Evolutionary conservation across 768 basidiomycete species (phyloP), one percentile per base, ranked within the genome.

Genomic region (Mycena floridula): DNA sequence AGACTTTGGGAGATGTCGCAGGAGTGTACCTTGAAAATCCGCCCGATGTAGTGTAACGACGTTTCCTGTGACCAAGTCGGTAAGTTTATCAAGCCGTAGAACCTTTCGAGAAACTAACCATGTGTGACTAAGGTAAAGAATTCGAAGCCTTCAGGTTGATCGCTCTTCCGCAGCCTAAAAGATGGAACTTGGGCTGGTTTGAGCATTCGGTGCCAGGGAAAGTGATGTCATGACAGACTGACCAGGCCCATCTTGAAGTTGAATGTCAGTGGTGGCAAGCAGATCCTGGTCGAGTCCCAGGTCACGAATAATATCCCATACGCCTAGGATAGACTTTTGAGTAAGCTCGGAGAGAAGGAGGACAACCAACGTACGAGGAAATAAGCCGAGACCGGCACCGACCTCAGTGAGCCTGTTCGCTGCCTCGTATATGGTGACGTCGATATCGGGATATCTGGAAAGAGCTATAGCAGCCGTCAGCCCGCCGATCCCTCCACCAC

Each of bases 371-470:
- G 52, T 58, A 65, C 78, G 71, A 21, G 67, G 66, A 51, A 68
- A 80, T 7, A 81, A 53, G 4, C 74, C 76, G 43, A 82, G 68
- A n/a, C 81, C 81, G 15, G 79, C 79, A n/a, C 81, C 81, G 21
- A 80, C 32, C 58, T 81, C 80, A 21, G 68, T 59, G 35, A 81
- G 68, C 42, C 69, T 59, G 30, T 56, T 53, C 23, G 78, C 71
- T 11, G 65, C 69, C 62, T 83, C 81, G 46, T 72, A 82, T 21
- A 82, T 59, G 42, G 74, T 69, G 28, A 81, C 67, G 25, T 79
- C 72, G 22, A 82, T 76, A 47, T 79, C 71, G 2, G 69, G 68
- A 53, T 72, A 76, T 48, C 58, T 64, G 6, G 73, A 68, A 37
- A 77, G 52, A n/a, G 68, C 69, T 22, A 73, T 38, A 42, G 44